Evolutionary conservation across 1,139 yeast species (phyloP).

Genomic region (Blastobotrys aristatus): DNA sequence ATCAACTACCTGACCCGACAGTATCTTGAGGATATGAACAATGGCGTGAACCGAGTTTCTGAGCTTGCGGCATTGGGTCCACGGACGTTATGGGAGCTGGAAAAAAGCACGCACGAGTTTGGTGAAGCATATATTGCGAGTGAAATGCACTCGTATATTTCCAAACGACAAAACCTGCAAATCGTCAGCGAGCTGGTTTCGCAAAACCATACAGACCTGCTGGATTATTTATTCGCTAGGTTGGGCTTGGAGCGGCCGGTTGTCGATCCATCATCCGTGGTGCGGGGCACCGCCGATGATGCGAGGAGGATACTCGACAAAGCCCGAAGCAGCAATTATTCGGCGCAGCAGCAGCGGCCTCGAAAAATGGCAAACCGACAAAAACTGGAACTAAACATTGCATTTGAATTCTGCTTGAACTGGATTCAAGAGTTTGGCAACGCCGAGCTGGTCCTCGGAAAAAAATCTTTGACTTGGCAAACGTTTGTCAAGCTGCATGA

Average conservation of each 20-base stretch:
- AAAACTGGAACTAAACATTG: not conserved
- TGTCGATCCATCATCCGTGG: not conserved
- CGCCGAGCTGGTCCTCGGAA: not conserved
- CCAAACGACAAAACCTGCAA: conserved; percentile 1
- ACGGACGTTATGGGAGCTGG: not conserved
- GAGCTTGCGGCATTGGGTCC: not conserved
- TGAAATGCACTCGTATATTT: not conserved
- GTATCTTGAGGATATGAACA: not conserved
- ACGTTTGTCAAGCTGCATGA: not conserved
- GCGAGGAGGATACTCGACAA: not conserved
- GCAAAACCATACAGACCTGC: not conserved
- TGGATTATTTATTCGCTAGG: conserved; percentile 3
- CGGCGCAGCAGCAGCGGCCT: not conserved
- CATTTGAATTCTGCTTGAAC: not conserved
- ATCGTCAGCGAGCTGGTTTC: not conserved
- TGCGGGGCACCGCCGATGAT: not conserved
- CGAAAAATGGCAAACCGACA: not conserved
- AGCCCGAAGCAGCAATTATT: not conserved
- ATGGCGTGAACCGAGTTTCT: not conserved
- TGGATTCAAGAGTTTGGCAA: conserved; percentile 2
- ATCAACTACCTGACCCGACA: not conserved
- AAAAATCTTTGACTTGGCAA: not conserved
- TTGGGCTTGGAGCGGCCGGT: not conserved
- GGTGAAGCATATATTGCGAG: not conserved
- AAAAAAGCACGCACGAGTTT: not conserved